Evolutionary conservation across 2,329 filamentous ascomycete genomes (phyloP).

Genomic region (Pseudonectria buxi): DNA sequence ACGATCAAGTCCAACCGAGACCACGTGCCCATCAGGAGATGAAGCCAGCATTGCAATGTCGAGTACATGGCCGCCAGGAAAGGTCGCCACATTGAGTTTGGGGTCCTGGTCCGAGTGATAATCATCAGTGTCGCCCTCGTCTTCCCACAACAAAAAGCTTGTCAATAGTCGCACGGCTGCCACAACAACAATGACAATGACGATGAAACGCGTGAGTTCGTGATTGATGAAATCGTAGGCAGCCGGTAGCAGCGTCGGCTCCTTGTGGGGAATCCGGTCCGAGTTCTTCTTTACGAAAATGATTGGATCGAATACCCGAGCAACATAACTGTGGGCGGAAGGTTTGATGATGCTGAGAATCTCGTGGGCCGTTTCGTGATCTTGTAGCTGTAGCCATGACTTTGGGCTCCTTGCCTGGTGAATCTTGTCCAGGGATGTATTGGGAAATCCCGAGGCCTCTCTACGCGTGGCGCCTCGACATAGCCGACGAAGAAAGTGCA

Average conservation of each 20-base stretch:
- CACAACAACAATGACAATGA: constrained; percentile 56
- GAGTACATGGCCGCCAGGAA: constrained; percentile 58
- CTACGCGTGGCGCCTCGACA: constrained; percentile 10
- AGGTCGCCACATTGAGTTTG: constrained; percentile 51
- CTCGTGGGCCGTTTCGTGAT: constrained; percentile 71
- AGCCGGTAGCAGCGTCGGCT: constrained; percentile 30
- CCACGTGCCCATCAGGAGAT: constrained; percentile 57
- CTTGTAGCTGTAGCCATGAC: constrained; percentile 70
- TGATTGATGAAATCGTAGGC: constrained; percentile 61
- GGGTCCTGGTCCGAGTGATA: constrained; percentile 39
- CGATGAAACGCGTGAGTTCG: constrained; percentile 51
- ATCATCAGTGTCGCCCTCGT: constrained; percentile 41
- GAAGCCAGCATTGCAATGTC: constrained; percentile 61
- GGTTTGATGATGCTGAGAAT: constrained; percentile 72
- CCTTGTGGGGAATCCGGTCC: constrained; percentile 51
- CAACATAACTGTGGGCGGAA: constrained; percentile 62
- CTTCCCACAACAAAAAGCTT: constrained; percentile 67
- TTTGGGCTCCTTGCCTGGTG: constrained; percentile 70
- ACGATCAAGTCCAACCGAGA: constrained; percentile 65
- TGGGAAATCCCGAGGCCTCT: constrained; percentile 24
- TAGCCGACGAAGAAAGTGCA: constrained; percentile 21
- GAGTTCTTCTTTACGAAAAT: constrained; percentile 65
- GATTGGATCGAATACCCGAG: constrained; percentile 67
- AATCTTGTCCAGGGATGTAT: constrained; percentile 45
- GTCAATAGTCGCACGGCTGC: constrained; percentile 63